phyloP scores from a whole-genome alignment of 2,329 filamentous ascomycete species.

The Daldinia sp. region DNA sequence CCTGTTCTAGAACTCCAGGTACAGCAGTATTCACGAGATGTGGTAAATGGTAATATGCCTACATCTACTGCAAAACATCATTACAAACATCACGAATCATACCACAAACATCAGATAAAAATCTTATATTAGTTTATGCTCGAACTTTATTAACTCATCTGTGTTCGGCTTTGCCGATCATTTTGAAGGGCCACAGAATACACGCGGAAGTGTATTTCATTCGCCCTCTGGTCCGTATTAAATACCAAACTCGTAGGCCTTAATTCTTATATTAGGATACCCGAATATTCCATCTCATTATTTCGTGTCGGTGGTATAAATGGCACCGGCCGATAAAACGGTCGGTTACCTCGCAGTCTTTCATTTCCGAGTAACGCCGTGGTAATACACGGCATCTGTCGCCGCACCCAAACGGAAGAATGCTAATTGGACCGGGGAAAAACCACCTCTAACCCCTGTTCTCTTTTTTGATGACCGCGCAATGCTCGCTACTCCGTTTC shows the following conservation, averaged over 20 bases:
- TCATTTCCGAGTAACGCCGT: slow-evolving; percentile 38
- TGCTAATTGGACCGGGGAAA: slow-evolving; percentile 31
- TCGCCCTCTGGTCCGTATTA: slow-evolving; percentile 28
- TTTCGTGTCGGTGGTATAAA: slow-evolving; percentile 36
- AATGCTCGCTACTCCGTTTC: slow-evolving; percentile 46
- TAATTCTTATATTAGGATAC: slow-evolving; percentile 16
- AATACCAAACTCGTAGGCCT: slow-evolving; percentile 30
- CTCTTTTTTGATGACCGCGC: slow-evolving; percentile 45
- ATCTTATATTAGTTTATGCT: slow-evolving; percentile 21
- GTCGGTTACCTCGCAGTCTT: slow-evolving; percentile 30
- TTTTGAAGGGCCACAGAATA: slow-evolving; percentile 12
- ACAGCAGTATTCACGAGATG: background rate
- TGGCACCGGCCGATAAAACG: slow-evolving; percentile 19
- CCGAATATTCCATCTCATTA: slow-evolving; percentile 28
- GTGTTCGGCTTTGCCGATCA: slow-evolving; percentile 29
- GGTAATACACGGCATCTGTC: slow-evolving; percentile 29
- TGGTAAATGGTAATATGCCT: background rate
- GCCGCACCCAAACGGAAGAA: slow-evolving; percentile 38
- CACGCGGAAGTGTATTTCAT: slow-evolving; percentile 11
- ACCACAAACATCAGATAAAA: background rate
- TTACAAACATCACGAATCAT: background rate
- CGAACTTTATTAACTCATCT: slow-evolving; percentile 35
- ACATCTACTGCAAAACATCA: background rate
- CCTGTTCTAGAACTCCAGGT: background rate
- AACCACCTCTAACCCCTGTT: slow-evolving; percentile 43